Evolutionary conservation across 345 rosid species (phyloP).

Genomic region (Salix suchowensis): DNA sequence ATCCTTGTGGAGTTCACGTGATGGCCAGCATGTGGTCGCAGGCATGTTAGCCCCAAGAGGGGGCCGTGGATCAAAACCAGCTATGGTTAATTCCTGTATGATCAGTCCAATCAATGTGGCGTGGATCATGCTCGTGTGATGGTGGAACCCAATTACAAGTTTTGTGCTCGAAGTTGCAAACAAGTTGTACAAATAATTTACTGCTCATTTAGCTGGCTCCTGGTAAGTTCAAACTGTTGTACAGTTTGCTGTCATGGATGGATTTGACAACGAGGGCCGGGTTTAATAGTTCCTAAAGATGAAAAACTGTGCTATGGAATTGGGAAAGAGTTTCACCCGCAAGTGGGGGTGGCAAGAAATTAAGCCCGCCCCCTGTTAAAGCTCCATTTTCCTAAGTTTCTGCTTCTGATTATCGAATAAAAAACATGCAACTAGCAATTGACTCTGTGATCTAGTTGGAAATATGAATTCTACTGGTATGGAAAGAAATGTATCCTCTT

Average conservation of each 20-base stretch:
- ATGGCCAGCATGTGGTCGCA: conserved; percentile 19
- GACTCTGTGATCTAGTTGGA: too few relatives aligned
- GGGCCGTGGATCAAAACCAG: not conserved
- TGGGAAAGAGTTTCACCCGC: not conserved
- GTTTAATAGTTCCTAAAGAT: not conserved
- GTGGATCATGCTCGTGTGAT: not conserved
- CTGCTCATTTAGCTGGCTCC: conserved; percentile 1
- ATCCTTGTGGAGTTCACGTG: conserved; percentile 43
- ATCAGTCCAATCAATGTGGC: not conserved
- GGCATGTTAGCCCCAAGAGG: not conserved
- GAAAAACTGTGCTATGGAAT: not conserved
- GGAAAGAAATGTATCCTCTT: too few relatives aligned
- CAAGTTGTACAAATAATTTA: not conserved
- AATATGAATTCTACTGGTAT: too few relatives aligned
- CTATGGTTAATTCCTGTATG: not conserved
- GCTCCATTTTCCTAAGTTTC: too few relatives aligned
- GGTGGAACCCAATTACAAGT: conserved; percentile 2
- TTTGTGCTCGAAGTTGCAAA: not conserved
- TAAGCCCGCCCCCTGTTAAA: too few relatives aligned
- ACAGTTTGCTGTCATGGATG: conserved; percentile 3
- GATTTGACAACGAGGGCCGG: not conserved
- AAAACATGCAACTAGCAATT: too few relatives aligned
- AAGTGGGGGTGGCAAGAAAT: not conserved
- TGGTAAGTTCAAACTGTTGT: not conserved
- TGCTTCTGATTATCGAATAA: too few relatives aligned